Conservation (phyloP, 768 basidiomycete species). For the Xanthoconium purpureum region DNA sequence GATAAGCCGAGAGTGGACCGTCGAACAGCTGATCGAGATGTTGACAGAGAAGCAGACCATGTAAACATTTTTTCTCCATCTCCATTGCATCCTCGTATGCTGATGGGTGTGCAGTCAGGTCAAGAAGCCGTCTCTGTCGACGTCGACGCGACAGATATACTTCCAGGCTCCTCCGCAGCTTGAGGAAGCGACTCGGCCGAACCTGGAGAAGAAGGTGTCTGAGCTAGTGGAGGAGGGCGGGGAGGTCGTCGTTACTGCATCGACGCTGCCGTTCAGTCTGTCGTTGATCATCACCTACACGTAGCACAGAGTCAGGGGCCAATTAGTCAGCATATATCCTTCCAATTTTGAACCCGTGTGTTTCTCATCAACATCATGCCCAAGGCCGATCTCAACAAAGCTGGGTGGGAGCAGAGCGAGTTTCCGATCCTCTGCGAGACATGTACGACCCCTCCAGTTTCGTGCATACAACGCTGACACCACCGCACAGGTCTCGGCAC, state of each 20-base stretch:
- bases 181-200: slow-evolving; percentile 84
- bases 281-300: slow-evolving; percentile 61
- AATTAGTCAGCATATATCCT: slow-evolving; percentile 30
- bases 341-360: background rate
- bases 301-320: slow-evolving; percentile 19
- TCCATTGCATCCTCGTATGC: background rate
- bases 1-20: slow-evolving; percentile 68
- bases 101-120: slow-evolving; percentile 69
- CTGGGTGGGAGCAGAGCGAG: slow-evolving; percentile 91
- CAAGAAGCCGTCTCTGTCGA: slow-evolving; percentile 90
- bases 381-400: slow-evolving; percentile 93
- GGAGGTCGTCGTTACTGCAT: slow-evolving; percentile 86
- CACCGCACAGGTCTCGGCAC: slow-evolving; percentile 64
- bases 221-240: slow-evolving; percentile 77
- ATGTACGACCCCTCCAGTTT: slow-evolving; percentile 48
- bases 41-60: slow-evolving; percentile 86
- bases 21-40: slow-evolving; percentile 86
- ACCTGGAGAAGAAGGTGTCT: slow-evolving; percentile 80
- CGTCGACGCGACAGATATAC: slow-evolving; percentile 75
- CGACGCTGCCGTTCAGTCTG: slow-evolving; percentile 82
- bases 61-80: slow-evolving; percentile 45
- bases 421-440: slow-evolving; percentile 94
- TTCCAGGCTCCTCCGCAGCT: slow-evolving; percentile 92
- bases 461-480: slow-evolving; percentile 3
- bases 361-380: slow-evolving; percentile 44